These are phyloP conservation scores for Byssothecium circinans DNA, from an alignment of 2,329 filamentous ascomycete species.

Conservation along the genomic window DNA sequence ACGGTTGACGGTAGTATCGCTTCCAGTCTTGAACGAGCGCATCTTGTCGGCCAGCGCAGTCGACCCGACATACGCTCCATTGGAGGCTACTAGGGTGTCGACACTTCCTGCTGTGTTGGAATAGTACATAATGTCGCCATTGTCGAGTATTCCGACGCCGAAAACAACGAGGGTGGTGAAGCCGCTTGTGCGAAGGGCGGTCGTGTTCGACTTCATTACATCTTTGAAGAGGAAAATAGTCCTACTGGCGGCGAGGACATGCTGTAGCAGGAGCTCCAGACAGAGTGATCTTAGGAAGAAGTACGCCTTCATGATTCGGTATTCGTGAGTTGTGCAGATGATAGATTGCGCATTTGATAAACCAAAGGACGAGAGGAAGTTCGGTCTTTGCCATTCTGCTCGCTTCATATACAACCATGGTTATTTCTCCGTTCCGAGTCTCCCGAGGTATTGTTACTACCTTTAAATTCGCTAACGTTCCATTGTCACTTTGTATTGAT, in stretches of 20 bases:
- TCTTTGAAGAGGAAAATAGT: slow-evolving; percentile 38
- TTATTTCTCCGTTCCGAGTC: not conserved
- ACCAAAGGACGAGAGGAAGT: too few relatives aligned
- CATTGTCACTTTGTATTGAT: not conserved
- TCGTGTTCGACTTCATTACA: slow-evolving; percentile 50
- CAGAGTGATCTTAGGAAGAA: slow-evolving; percentile 4
- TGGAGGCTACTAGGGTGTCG: slow-evolving; percentile 42
- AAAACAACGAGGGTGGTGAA: slow-evolving; percentile 52
- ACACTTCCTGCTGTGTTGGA: slow-evolving; percentile 29
- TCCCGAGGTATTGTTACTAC: not conserved
- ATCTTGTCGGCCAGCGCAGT: slow-evolving; percentile 54
- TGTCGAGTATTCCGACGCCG: slow-evolving; percentile 47
- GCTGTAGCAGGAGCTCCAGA: slow-evolving; percentile 9
- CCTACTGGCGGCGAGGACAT: slow-evolving; percentile 8
- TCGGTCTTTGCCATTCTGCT: too few relatives aligned
- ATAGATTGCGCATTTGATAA: not conserved
- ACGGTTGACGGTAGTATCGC: slow-evolving; percentile 38
- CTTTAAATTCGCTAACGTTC: not conserved
- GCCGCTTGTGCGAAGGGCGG: slow-evolving; percentile 45
- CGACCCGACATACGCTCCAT: slow-evolving; percentile 53
- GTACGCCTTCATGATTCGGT: slow-evolving; percentile 4
- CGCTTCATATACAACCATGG: not conserved
- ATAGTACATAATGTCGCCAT: slow-evolving; percentile 52
- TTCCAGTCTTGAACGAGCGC: slow-evolving; percentile 43
- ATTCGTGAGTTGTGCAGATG: not conserved